Evolutionary conservation across 202 grass and related monocot species (phyloP).

Genomic region (Thinopyrum obtusiflorum): DNA sequence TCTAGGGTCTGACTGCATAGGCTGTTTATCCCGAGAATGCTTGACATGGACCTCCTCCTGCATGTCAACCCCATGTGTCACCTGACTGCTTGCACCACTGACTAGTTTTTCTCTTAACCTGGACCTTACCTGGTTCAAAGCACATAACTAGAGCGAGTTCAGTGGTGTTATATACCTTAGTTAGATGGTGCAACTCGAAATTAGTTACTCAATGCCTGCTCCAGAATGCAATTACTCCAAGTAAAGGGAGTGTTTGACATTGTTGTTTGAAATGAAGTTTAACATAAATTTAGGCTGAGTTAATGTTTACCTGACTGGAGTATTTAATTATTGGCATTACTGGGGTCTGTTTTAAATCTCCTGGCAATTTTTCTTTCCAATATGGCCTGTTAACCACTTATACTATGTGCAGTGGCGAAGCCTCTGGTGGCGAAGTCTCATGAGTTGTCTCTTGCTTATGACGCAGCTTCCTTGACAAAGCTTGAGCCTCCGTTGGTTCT

Average conservation of each 20-base stretch:
- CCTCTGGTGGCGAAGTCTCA: slow-evolving; percentile 83
- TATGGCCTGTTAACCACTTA: slow-evolving; percentile 2
- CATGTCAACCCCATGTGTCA: not conserved
- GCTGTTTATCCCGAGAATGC: not conserved
- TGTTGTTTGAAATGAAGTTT: not conserved
- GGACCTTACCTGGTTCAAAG: not conserved
- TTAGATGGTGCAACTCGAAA: not conserved
- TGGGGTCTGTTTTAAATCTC: not conserved
- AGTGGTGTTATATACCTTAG: not conserved
- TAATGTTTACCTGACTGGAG: not conserved
- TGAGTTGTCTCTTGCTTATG: slow-evolving; percentile 82
- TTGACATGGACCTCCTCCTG: not conserved
- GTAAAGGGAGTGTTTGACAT: not conserved
- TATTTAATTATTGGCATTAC: not conserved
- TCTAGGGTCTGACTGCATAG: not conserved
- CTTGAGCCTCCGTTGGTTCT: slow-evolving; percentile 81
- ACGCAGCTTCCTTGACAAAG: slow-evolving; percentile 64
- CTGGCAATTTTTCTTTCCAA: not conserved
- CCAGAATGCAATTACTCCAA: not conserved
- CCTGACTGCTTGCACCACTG: not conserved
- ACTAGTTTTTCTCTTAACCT: not conserved
- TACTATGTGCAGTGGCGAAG: slow-evolving; percentile 69
- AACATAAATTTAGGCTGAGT: not conserved
- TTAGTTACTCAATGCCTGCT: not conserved
- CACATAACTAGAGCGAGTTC: not conserved